phyloP scores from a whole-genome alignment of 208 protist genomes.

The Wallacemonas collosoma region DNA sequence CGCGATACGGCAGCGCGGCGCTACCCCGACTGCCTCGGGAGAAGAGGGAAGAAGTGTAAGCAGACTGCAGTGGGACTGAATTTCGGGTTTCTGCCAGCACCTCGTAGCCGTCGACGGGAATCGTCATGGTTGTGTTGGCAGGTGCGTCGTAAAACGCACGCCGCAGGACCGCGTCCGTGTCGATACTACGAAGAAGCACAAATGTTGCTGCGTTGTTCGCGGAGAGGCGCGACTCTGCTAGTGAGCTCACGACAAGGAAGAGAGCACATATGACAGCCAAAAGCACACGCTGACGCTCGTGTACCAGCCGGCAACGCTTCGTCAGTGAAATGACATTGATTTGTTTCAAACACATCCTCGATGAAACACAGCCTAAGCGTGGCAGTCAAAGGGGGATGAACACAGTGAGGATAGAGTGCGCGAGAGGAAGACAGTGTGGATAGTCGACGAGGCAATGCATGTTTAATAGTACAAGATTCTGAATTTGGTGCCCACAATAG shows the following conservation, averaged over 20 bases:
- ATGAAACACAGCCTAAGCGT: background rate
- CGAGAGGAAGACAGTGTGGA: no score
- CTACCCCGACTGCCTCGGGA: background rate
- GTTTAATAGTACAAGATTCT: no score
- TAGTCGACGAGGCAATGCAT: no score
- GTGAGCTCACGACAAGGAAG: background rate
- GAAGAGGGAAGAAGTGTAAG: slow-evolving; percentile 3
- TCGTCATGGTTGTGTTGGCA: slow-evolving; percentile 23
- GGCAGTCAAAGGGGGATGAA: no score
- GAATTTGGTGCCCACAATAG: no score
- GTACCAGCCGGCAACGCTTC: no score
- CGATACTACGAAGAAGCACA: slow-evolving; percentile 39
- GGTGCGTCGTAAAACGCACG: slow-evolving; percentile 56
- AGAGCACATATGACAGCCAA: background rate
- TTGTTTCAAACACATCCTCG: background rate
- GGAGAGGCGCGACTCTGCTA: background rate
- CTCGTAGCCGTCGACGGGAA: slow-evolving; percentile 31
- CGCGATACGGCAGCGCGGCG: slow-evolving; percentile 35
- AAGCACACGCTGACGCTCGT: background rate
- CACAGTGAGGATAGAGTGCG: no score
- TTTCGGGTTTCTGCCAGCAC: slow-evolving; percentile 4
- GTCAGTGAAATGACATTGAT: no score
- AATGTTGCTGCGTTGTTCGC: slow-evolving; percentile 40
- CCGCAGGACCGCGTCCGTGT: slow-evolving; percentile 30
- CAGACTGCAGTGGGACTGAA: background rate